A percentile compares a stretch with the other conserved stretches of the same genome.
Evolutionary conservation across 2,329 filamentous ascomycete species (phyloP).

Genomic region (Exophiala sp.): DNA sequence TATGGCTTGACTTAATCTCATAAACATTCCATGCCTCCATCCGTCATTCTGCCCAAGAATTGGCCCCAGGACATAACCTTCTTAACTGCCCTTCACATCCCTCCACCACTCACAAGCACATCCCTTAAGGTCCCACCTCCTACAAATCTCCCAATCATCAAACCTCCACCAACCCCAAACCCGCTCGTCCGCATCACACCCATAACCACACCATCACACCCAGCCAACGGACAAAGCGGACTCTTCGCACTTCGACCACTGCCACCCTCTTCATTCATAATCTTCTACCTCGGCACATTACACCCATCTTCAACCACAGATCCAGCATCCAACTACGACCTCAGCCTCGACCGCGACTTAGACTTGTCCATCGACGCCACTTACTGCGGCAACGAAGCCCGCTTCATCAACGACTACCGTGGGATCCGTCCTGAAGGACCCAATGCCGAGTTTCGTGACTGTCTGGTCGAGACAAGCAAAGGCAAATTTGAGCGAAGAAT

Average conservation of each 20-base stretch:
- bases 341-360: conserved; percentile 49
- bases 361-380: conserved; percentile 49
- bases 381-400: conserved; percentile 48
- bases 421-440: conserved; percentile 38
- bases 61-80: conserved; percentile 22
- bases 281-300: conserved; percentile 50
- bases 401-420: conserved; percentile 55
- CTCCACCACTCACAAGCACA: conserved; percentile 1
- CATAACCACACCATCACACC: conserved; percentile 43
- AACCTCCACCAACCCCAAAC: conserved; percentile 3
- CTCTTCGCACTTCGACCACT: conserved; percentile 46
- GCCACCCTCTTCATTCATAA: conserved; percentile 44
- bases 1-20: neutral
- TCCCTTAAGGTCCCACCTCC: neutral
- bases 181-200: conserved; percentile 40
- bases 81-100: conserved; percentile 28
- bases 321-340: conserved; percentile 48
- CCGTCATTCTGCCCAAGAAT: conserved; percentile 16
- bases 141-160: conserved; percentile 4
- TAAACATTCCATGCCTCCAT: neutral
- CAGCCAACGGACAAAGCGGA: conserved; percentile 46
- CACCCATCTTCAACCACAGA: conserved; percentile 44
- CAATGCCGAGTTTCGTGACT: conserved; percentile 43
- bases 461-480: conserved; percentile 36
- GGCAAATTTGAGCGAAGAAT: conserved; percentile 46